Evolutionary conservation across 371 early-diverging fungal species (phyloP), one percentile per base, ranked within the genome.

Genomic region (Mortierella sp.): DNA sequence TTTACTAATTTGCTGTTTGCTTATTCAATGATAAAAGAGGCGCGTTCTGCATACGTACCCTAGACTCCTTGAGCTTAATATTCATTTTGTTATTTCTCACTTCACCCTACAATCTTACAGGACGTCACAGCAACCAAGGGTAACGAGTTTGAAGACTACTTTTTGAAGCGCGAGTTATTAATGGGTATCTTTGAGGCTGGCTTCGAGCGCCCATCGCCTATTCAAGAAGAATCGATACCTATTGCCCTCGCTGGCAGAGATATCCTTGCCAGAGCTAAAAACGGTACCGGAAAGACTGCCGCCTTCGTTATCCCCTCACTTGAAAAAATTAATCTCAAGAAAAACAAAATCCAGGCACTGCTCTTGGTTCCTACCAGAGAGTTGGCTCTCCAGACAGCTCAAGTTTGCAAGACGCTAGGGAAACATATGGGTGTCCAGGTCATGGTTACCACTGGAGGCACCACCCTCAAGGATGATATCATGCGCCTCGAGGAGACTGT

Each of bases 101-200:
- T 16, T 15, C 45, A 2, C 40, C 19, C 24, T 9, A 28, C 55
- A 21, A 16, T 32, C 1, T 21, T 65, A 36, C 71, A 91, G 90
- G 97, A 98, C 86, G 98, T 99, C 64, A 96, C 96, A 33, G 93
- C 91, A 15, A 98, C 98, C 50, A 97, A 97, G 88, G 98, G 97
- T 65, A 98, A 97, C 85, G 97, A 96, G 72, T 99, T 99, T 87
- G 98, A 99, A 82, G 98, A 97, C 84, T 98, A 97, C 85, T 96
- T 93, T 85, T 87, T 99, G 63, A 97, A 98, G 82, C 91, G 97
- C 55, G 97, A 98, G 79, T 86, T 99, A 58, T 85, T 98, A 67
- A 99, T 99, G 96, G 99, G 99, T 36, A 97, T 99, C 61, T 98
- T 97, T 84, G 97, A 97, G 84, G 97, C 97, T 41, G 99, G 99